Percentiles rank a stretch among this genome's conserved stretches.
Evolutionary conservation across 345 rosid species (phyloP).

Genomic region (Salix caprea): DNA sequence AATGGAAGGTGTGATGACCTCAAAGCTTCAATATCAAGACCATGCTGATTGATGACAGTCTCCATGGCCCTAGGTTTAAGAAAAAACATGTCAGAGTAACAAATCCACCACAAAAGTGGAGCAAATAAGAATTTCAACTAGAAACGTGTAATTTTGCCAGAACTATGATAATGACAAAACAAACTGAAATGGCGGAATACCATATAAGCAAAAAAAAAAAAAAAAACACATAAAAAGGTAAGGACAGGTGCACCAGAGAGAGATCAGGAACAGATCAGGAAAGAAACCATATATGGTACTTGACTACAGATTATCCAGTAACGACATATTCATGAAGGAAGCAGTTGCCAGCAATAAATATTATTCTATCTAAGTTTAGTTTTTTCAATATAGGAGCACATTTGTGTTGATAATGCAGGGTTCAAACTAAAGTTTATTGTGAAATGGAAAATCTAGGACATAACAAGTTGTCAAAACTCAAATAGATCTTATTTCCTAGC

Average conservation of each 20-base stretch:
- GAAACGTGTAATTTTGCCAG: background rate
- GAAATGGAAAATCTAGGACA: no score
- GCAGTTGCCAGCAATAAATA: background rate
- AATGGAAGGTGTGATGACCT: slow-evolving; percentile 67
- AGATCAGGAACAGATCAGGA: background rate
- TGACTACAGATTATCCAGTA: background rate
- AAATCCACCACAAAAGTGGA: background rate
- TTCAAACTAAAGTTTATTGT: background rate
- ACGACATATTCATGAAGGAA: background rate
- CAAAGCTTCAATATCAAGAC: slow-evolving; percentile 89
- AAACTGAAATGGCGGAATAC: background rate
- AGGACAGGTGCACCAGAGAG: background rate
- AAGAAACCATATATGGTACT: background rate
- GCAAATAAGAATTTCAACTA: background rate
- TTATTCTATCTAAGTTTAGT: background rate
- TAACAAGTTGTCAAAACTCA: background rate
- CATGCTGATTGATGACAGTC: slow-evolving; percentile 85
- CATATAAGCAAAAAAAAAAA: background rate
- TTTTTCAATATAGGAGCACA: background rate
- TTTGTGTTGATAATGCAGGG: background rate
- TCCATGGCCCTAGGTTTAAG: slow-evolving; percentile 81
- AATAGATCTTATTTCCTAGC: background rate
- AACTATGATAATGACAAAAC: background rate
- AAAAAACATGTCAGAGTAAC: slow-evolving; percentile 19
- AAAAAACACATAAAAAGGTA: background rate